Conservation (phyloP, 2,329 filamentous ascomycete genomes). For the Fusarium illudens region DNA sequence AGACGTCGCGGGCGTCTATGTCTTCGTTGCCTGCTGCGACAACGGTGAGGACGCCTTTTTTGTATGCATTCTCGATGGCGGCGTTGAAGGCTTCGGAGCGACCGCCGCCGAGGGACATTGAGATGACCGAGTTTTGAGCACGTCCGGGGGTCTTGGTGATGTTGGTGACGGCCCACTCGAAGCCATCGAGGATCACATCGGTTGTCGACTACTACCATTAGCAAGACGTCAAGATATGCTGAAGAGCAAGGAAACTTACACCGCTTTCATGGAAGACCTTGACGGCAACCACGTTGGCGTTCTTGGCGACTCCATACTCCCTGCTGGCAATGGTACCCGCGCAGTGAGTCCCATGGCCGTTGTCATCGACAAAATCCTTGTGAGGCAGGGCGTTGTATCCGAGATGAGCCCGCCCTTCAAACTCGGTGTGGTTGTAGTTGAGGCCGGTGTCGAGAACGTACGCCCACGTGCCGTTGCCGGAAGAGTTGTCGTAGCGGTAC, state of each 20-base stretch:
- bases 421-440: conserved; percentile 54
- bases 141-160: conserved; percentile 50
- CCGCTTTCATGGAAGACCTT: conserved; percentile 52
- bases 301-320: conserved; percentile 58
- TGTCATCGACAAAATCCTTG: conserved; percentile 46
- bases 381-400: conserved; percentile 49
- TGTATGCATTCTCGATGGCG: conserved; percentile 57
- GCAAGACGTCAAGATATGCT: not conserved
- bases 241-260: conserved; percentile 10
- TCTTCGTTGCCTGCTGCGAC: conserved; percentile 64
- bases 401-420: conserved; percentile 53
- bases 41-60: conserved; percentile 58
- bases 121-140: conserved; percentile 57
- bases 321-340: conserved; percentile 56
- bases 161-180: conserved; percentile 53
- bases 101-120: conserved; percentile 63
- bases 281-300: conserved; percentile 52
- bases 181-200: conserved; percentile 44
- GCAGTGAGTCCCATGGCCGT: conserved; percentile 59
- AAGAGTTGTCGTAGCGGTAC: conserved; percentile 54
- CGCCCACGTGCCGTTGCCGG: conserved; percentile 54
- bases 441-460: conserved; percentile 67
- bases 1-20: conserved; percentile 51
- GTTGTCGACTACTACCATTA: conserved; percentile 30
- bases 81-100: conserved; percentile 58